Percentiles rank a stretch among this genome's conserved stretches.
These are phyloP conservation scores for Deinandra increscens DNA, from an alignment of 129 eudicot genomes.

Conservation along the genomic window DNA sequence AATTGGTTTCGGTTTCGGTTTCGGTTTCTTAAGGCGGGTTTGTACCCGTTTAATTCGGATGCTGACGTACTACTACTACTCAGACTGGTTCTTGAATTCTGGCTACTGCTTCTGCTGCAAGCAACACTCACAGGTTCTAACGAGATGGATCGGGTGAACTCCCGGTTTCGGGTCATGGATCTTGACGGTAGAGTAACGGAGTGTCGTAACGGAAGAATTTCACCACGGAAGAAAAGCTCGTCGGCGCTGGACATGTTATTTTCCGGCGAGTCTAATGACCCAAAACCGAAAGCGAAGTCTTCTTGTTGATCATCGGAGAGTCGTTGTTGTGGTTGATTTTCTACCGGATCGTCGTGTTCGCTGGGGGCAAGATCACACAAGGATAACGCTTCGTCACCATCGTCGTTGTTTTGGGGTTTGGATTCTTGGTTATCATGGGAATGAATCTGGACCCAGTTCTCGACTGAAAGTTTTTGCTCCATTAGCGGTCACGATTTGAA, in stretches of 20 bases:
- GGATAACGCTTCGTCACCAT: conserved; percentile 63
- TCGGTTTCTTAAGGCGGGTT: conserved; percentile 18
- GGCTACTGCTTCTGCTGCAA: conserved; percentile 35
- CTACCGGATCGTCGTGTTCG: neutral
- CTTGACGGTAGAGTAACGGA: conserved; percentile 41
- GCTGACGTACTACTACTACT: conserved; percentile 27
- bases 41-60: conserved; percentile 26
- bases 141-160: conserved; percentile 2
- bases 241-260: conserved; percentile 77
- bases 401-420: conserved; percentile 30
- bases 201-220: conserved; percentile 66
- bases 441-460: conserved; percentile 8
- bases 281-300: conserved; percentile 59
- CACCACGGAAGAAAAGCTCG: conserved; percentile 69
- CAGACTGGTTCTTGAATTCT: no score
- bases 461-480: neutral
- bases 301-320: neutral
- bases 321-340: neutral
- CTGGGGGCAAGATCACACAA: conserved; percentile 56
- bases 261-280: conserved; percentile 16
- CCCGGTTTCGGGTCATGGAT: conserved; percentile 17
- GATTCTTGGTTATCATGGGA: conserved; percentile 3
- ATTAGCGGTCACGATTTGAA: conserved; percentile 5
- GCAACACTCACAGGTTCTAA: conserved; percentile 44
- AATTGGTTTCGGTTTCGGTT: conserved; percentile 42